A percentile compares a stretch with the other conserved stretches of the same genome.
Conservation (phyloP, 257 asterid genomes). For the Leonotis leonurus region DNA sequence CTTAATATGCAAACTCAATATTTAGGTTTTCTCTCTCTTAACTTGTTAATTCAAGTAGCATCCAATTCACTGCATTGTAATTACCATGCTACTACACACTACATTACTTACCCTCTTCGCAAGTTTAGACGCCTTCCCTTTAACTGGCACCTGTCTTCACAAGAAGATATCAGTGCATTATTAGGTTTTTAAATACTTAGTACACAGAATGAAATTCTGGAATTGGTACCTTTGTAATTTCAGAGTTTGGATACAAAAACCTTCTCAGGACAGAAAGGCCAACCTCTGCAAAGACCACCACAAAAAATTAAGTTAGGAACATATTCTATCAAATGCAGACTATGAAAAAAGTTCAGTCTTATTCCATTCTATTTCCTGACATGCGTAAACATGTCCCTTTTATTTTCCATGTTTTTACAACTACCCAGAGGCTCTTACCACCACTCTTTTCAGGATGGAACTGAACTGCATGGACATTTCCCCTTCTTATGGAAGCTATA, state of each 20-base stretch:
- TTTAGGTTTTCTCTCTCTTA: background rate
- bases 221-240: constrained; percentile 47
- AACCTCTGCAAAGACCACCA: constrained; percentile 49
- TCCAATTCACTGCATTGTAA: background rate
- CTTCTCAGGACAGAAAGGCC: constrained; percentile 87
- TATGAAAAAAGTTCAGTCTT: background rate
- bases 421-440: constrained; percentile 34
- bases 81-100: background rate
- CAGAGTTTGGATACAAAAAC: constrained; percentile 59
- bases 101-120: constrained; percentile 79
- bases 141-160: constrained; percentile 73
- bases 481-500: constrained; percentile 77
- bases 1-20: background rate
- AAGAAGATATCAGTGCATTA: constrained; percentile 36
- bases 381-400: background rate
- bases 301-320: constrained; percentile 1
- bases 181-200: constrained; percentile 15
- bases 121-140: constrained; percentile 74
- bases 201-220: background rate
- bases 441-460: constrained; percentile 99
- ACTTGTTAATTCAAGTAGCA: background rate
- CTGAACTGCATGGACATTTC: constrained; percentile 94
- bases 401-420: background rate
- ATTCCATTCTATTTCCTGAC: background rate
- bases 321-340: background rate